A percentile compares a stretch with the other conserved stretches of the same genome.
Evolutionary conservation across 768 basidiomycete species (phyloP).

Genomic region (Phylloporus sp.): DNA sequence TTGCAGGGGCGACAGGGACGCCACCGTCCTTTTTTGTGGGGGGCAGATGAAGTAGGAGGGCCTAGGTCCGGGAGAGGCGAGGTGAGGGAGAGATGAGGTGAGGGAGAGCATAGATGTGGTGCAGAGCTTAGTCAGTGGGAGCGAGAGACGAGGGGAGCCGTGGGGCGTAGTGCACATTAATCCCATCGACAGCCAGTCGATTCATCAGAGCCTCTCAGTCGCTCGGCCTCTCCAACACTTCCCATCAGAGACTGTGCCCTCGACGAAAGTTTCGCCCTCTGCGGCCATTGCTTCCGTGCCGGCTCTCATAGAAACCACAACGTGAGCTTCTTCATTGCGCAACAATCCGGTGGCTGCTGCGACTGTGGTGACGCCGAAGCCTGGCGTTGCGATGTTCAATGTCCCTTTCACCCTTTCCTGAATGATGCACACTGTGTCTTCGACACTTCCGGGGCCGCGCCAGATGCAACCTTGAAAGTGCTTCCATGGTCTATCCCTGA

Average conservation of each 20-base stretch:
- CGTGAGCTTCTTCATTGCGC: slow-evolving; percentile 88
- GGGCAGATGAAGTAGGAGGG: no score
- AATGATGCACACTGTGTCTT: slow-evolving; percentile 10
- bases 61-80: no score
- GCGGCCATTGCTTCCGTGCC: slow-evolving; percentile 83
- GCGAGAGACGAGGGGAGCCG: no score
- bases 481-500: slow-evolving; percentile 38
- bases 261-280: slow-evolving; percentile 88
- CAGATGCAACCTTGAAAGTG: slow-evolving; percentile 41
- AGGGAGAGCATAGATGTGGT: no score
- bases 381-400: slow-evolving; percentile 67
- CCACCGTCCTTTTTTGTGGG: no score
- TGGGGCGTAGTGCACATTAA: no score
- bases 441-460: slow-evolving; percentile 14
- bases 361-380: slow-evolving; percentile 93
- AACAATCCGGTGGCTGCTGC: slow-evolving; percentile 90
- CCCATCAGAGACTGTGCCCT: slow-evolving; percentile 77
- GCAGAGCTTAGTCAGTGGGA: no score
- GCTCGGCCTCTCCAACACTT: background rate
- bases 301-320: slow-evolving; percentile 87
- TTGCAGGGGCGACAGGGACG: no score
- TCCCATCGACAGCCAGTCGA: no score
- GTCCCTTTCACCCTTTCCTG: slow-evolving; percentile 70
- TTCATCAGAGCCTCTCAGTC: no score
- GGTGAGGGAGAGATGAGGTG: no score